Base-by-base conservation (phyloP, 1,139 yeast genomes). In the Insectozyma bohioensis region DNA sequence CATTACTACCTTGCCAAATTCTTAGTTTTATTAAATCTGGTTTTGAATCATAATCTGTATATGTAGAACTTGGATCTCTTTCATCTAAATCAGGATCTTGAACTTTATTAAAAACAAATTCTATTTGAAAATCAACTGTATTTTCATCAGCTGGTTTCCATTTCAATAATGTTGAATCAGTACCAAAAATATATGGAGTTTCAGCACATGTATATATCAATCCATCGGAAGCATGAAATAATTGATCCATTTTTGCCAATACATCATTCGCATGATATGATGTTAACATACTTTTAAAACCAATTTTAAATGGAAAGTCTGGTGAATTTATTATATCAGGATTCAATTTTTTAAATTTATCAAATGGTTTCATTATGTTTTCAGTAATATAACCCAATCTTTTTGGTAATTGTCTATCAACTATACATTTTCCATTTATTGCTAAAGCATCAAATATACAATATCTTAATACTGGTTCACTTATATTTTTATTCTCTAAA, bases 61-160 rank as follows among this genome's bases (percentile, higher is more conserved):
- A 88, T 33, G 85, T 78, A 34, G 85, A 76, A 42, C 80, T 83
- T 1, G 88, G 85, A 48, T 82, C 87, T 39, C 77, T 66, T 32
- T 80, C 80, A 30, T 83, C 84, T 49, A 80, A 54, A 36, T 83
- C 86, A 2, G 79, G 77, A 51, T 87, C 95, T 33, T 76, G 78
- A 37, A 56, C 84, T 31, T 63, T 50, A 10, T 82, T 80, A 49
- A 90, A 88, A 15, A 75, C 76, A 31, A 92, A 57, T 23, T 75
- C 75, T 40, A 94, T 56, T 52, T 82, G 81, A 58, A 86, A 92
- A 58, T 94, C 99, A 21, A 94, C 75, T 0, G 97, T 82, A 50
- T 94, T 94, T 57, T 92, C 98, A 40, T 86, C 85, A 7, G 95
- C 88, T 1, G 98, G 97, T 51, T 94, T 94, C 99, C 99, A 94